These are phyloP conservation scores for Coniferiporia sulphurascens DNA, from an alignment of 1,284 basidiomycete species.

Conservation along the genomic window DNA sequence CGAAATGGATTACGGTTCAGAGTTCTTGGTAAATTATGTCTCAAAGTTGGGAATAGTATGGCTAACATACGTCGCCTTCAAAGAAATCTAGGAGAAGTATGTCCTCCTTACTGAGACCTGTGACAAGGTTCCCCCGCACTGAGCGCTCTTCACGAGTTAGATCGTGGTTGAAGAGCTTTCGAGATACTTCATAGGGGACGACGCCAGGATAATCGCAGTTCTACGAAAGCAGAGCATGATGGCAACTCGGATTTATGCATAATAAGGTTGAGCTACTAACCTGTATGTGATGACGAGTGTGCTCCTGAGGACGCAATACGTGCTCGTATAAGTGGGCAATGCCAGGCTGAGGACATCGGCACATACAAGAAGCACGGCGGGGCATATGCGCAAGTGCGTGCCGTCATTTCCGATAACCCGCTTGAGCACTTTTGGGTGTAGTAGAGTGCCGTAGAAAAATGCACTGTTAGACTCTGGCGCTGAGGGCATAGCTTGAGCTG, in stretches of 20 bases:
- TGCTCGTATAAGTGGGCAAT: constrained; percentile 3
- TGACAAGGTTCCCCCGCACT: constrained; percentile 69
- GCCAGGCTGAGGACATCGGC: neutral
- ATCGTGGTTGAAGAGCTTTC: constrained; percentile 38
- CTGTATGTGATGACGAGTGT: constrained; percentile 70
- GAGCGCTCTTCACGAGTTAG: constrained; percentile 45
- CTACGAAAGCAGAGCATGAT: constrained; percentile 31
- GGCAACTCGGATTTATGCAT: neutral
- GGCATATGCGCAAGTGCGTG: constrained; percentile 38
- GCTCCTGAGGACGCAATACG: constrained; percentile 41
- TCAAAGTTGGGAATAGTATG: neutral
- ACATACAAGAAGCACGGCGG: constrained; percentile 43
- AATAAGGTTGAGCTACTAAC: constrained; percentile 20
- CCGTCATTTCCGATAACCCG: constrained; percentile 48
- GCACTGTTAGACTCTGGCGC: constrained; percentile 33
- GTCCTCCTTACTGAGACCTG: constrained; percentile 56
- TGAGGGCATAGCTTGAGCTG: neutral
- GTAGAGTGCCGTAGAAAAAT: constrained; percentile 83
- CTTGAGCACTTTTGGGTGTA: constrained; percentile 48
- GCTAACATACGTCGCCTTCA: constrained; percentile 60
- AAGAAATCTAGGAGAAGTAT: constrained; percentile 65
- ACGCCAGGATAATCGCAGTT: constrained; percentile 77
- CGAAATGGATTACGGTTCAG: neutral
- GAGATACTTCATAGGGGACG: constrained; percentile 47
- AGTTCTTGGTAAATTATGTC: neutral